phyloP scores from a whole-genome alignment of 257 asterid species.

The Solanum ossicruentum region DNA sequence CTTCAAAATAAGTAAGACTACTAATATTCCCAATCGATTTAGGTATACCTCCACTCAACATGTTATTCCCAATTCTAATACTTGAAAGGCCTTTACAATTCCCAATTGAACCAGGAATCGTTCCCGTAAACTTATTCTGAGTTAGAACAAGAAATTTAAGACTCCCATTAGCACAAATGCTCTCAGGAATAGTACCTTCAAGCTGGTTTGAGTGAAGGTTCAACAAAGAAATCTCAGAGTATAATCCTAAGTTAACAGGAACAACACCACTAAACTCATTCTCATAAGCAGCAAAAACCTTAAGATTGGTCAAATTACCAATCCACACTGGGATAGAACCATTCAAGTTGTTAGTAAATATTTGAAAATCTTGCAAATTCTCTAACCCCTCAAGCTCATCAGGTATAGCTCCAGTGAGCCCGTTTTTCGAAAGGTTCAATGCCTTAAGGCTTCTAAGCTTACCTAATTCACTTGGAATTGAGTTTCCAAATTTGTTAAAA shows the following conservation, averaged over 20 bases:
- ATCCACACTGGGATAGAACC: slow-evolving; percentile 86
- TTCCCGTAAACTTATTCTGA: slow-evolving; percentile 57
- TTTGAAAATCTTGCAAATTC: slow-evolving; percentile 30
- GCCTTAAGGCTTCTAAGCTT: slow-evolving; percentile 41
- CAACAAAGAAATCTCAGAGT: slow-evolving; percentile 42
- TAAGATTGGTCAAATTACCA: slow-evolving; percentile 46
- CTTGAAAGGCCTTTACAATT: slow-evolving; percentile 63
- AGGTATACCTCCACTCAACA: slow-evolving; percentile 60
- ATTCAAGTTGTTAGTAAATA: slow-evolving; percentile 12
- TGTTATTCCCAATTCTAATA: slow-evolving; percentile 74
- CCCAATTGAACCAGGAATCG: slow-evolving; percentile 57
- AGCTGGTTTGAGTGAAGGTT: slow-evolving; percentile 80
- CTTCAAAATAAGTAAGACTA: slow-evolving; percentile 91
- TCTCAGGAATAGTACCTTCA: slow-evolving; percentile 70
- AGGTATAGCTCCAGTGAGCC: slow-evolving; percentile 51
- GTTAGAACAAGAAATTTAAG: slow-evolving; percentile 67
- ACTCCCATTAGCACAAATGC: slow-evolving; percentile 61
- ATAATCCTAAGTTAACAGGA: slow-evolving; percentile 58
- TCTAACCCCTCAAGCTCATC: slow-evolving; percentile 45
- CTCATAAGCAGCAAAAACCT: slow-evolving; percentile 76
- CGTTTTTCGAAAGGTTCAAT: slow-evolving; percentile 58
- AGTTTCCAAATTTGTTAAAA: slow-evolving; percentile 49
- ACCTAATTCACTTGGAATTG: slow-evolving; percentile 55
- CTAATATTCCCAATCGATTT: slow-evolving; percentile 63
- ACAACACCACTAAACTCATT: slow-evolving; percentile 65